phyloP scores from a whole-genome alignment of 2,329 filamentous ascomycete genomes.

The Xylariaceae sp. region DNA sequence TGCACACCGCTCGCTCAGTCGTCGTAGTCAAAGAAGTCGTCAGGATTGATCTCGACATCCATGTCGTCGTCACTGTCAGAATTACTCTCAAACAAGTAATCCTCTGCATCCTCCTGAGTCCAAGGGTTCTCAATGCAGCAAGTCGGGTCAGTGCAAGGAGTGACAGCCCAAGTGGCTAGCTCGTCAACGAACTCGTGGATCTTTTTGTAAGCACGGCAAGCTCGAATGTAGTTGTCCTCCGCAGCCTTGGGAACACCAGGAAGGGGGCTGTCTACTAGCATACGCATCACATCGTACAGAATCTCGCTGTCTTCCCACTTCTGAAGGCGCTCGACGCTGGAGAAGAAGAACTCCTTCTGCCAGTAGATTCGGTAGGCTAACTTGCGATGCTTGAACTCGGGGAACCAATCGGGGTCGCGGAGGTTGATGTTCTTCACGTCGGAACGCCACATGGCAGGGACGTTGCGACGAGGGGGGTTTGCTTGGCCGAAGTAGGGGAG shows the following conservation, averaged over 20 bases:
- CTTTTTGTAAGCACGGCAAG: too few relatives aligned
- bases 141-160: too few relatives aligned
- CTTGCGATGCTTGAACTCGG: slow-evolving; percentile 7
- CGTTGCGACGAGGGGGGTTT: background rate
- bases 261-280: background rate
- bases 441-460: slow-evolving; percentile 19
- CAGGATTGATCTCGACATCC: too few relatives aligned
- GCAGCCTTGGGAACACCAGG: background rate
- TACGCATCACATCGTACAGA: slow-evolving; percentile 1
- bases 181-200: too few relatives aligned
- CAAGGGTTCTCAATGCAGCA: too few relatives aligned
- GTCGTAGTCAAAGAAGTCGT: too few relatives aligned
- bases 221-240: too few relatives aligned
- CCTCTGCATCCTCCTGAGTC: too few relatives aligned
- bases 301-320: slow-evolving; percentile 10
- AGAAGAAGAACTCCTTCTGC: slow-evolving; percentile 2
- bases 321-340: slow-evolving; percentile 15
- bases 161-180: too few relatives aligned
- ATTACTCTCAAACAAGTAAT: too few relatives aligned
- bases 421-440: slow-evolving; percentile 1
- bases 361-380: background rate
- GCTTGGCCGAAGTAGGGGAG: slow-evolving; percentile 18
- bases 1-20: too few relatives aligned
- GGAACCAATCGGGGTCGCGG: background rate
- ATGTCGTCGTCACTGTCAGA: too few relatives aligned